phyloP scores from a whole-genome alignment of 139 green algal species.

The Eudorina sp. region DNA sequence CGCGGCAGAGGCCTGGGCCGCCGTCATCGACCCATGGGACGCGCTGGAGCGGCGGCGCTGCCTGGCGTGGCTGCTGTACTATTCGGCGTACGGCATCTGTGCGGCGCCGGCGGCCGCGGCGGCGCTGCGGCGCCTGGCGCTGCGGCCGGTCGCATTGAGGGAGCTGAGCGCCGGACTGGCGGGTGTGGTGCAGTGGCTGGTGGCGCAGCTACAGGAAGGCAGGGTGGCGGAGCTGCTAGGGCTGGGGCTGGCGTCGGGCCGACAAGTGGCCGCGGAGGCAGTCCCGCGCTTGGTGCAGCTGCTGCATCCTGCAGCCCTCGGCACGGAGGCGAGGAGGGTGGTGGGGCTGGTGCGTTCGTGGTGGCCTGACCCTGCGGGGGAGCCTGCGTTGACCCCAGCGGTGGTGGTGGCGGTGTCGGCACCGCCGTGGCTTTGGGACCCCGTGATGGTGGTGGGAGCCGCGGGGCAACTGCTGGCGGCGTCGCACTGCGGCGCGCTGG shows the following conservation, averaged over 20 bases:
- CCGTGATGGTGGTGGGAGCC: background rate
- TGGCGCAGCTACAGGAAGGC: background rate
- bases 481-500: slow-evolving; percentile 8
- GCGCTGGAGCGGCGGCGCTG: background rate
- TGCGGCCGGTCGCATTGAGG: background rate
- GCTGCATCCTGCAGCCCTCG: no score
- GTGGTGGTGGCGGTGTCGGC: background rate
- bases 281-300: background rate
- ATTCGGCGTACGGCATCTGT: background rate
- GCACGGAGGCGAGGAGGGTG: no score
- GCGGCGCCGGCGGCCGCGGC: background rate
- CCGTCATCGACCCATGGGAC: background rate
- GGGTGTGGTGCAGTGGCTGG: background rate
- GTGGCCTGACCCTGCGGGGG: background rate
- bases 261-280: background rate
- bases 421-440: background rate
- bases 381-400: no score
- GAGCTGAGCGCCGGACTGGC: background rate
- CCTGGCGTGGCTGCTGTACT: slow-evolving; percentile 34
- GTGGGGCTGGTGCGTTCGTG: background rate
- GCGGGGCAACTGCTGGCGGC: slow-evolving; percentile 1
- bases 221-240: background rate
- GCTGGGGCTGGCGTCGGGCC: background rate
- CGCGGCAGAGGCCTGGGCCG: no score
- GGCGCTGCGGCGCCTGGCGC: background rate